Evolutionary conservation across 1,139 yeast genomes (phyloP).

Genomic region (Petasospora fabianii): DNA sequence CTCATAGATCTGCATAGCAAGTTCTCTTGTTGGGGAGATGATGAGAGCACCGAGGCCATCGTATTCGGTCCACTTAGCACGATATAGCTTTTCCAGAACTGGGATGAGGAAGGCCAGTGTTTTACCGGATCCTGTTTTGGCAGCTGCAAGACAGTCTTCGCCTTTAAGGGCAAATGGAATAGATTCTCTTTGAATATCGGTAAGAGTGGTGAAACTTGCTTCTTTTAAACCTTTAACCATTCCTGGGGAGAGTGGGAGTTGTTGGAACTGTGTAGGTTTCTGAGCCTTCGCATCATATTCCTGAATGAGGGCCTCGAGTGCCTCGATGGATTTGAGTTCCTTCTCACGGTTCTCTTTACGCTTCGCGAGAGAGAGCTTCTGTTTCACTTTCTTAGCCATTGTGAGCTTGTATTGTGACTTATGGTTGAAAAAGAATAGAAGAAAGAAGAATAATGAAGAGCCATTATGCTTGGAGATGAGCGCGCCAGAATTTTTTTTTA

Average conservation of each 20-base stretch:
- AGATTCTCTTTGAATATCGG: slow-evolving; percentile 82
- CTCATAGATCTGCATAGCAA: slow-evolving; percentile 92
- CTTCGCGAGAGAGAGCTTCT: slow-evolving; percentile 34
- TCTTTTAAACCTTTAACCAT: slow-evolving; percentile 73
- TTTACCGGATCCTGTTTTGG: slow-evolving; percentile 95
- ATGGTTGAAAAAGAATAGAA: no score
- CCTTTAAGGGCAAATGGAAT: slow-evolving; percentile 79
- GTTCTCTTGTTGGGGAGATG: slow-evolving; percentile 90
- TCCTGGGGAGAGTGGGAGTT: slow-evolving; percentile 68
- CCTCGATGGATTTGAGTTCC: slow-evolving; percentile 44
- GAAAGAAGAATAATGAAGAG: no score
- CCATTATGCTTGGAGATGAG: background rate
- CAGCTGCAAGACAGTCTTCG: slow-evolving; percentile 85
- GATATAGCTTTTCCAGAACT: slow-evolving; percentile 64
- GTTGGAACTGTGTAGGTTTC: slow-evolving; percentile 45
- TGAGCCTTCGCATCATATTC: slow-evolving; percentile 43
- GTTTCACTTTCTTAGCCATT: slow-evolving; percentile 18
- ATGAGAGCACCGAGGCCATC: slow-evolving; percentile 95
- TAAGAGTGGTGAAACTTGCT: slow-evolving; percentile 66
- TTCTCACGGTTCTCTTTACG: slow-evolving; percentile 37
- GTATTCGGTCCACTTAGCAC: slow-evolving; percentile 75
- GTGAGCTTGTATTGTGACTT: no score
- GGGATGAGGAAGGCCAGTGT: slow-evolving; percentile 92
- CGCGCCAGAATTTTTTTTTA: background rate
- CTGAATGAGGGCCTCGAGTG: slow-evolving; percentile 44